phyloP scores from a whole-genome alignment of 345 rosid species.

The Lagerstroemia speciosa region DNA sequence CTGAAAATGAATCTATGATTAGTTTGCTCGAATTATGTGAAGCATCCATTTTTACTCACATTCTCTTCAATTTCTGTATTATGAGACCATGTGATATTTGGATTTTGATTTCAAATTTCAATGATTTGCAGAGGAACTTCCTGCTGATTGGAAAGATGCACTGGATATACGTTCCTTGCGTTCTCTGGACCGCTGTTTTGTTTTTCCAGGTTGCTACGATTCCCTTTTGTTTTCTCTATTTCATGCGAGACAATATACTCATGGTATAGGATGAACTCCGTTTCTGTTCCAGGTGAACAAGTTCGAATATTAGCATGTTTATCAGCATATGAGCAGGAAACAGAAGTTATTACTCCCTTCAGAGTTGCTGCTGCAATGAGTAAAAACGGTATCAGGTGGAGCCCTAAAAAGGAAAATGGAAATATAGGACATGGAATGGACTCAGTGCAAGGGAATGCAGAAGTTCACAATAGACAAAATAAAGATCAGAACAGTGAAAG shows the following conservation, averaged over 20 bases:
- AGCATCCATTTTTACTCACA: neutral
- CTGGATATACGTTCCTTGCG: constrained; percentile 50
- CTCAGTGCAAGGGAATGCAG: constrained; percentile 30
- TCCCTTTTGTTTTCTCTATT: constrained; percentile 8
- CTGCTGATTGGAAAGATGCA: constrained; percentile 56
- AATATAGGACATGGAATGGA: constrained; percentile 20
- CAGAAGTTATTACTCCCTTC: constrained; percentile 85
- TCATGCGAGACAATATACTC: constrained; percentile 2
- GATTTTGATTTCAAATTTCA: neutral
- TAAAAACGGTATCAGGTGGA: constrained; percentile 54
- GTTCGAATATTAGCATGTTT: constrained; percentile 82
- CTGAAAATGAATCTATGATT: neutral
- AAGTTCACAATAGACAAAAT: constrained; percentile 29
- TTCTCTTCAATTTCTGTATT: neutral
- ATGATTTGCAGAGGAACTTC: constrained; percentile 54
- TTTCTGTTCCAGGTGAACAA: constrained; percentile 69
- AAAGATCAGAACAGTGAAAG: constrained; percentile 42
- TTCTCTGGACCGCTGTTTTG: constrained; percentile 75
- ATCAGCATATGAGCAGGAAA: constrained; percentile 66
- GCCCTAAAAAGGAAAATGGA: constrained; percentile 43
- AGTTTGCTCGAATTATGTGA: neutral
- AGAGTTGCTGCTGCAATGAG: constrained; percentile 90
- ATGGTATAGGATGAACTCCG: constrained; percentile 11
- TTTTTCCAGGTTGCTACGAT: constrained; percentile 62
- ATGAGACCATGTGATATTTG: neutral